A percentile compares a stretch with the other conserved stretches of the same genome.
These are phyloP conservation scores for Staphylotrichum longicolle DNA, from an alignment of 495 filamentous ascomycete species.

Conservation along the genomic window DNA sequence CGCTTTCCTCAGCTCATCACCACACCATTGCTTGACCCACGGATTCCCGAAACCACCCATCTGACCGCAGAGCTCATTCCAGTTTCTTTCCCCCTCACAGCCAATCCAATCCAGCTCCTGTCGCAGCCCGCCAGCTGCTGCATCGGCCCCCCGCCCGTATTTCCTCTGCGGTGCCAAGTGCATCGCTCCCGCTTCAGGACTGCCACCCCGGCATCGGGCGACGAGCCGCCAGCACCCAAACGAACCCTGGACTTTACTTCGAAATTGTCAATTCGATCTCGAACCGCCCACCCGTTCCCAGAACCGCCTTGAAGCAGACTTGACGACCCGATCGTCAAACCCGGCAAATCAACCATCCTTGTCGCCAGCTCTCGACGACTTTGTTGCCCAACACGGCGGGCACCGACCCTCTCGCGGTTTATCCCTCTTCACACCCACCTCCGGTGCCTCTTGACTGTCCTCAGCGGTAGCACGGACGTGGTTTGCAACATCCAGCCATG, in stretches of 20 bases:
- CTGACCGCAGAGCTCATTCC: slow-evolving; percentile 20
- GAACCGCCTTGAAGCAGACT: slow-evolving; percentile 8
- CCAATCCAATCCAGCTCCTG: slow-evolving; percentile 18
- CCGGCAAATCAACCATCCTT: slow-evolving; percentile 14
- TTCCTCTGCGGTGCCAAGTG: slow-evolving; percentile 28
- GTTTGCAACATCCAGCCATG: slow-evolving; percentile 38
- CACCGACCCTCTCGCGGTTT: slow-evolving; percentile 31
- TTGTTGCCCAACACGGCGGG: slow-evolving; percentile 52
- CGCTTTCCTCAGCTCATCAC: slow-evolving; percentile 16
- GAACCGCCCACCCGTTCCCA: slow-evolving; percentile 10
- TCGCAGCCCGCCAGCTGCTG: slow-evolving; percentile 25
- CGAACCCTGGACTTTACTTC: slow-evolving; percentile 1
- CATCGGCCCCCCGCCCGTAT: slow-evolving; percentile 26
- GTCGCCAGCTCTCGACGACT: slow-evolving; percentile 25
- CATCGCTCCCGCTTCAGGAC: slow-evolving; percentile 27
- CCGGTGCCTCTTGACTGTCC: slow-evolving; percentile 20
- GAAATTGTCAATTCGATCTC: slow-evolving; percentile 20
- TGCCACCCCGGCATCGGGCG: slow-evolving; percentile 22
- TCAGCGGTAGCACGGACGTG: slow-evolving; percentile 35
- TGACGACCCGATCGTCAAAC: slow-evolving; percentile 23
- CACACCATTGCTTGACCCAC: slow-evolving; percentile 16
- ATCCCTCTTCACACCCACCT: slow-evolving; percentile 30
- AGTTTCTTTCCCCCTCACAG: neutral
- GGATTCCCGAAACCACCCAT: slow-evolving; percentile 8
- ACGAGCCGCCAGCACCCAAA: slow-evolving; percentile 22